phyloP scores from a whole-genome alignment of 768 basidiomycete genomes.

The Cantharellus anzutake region DNA sequence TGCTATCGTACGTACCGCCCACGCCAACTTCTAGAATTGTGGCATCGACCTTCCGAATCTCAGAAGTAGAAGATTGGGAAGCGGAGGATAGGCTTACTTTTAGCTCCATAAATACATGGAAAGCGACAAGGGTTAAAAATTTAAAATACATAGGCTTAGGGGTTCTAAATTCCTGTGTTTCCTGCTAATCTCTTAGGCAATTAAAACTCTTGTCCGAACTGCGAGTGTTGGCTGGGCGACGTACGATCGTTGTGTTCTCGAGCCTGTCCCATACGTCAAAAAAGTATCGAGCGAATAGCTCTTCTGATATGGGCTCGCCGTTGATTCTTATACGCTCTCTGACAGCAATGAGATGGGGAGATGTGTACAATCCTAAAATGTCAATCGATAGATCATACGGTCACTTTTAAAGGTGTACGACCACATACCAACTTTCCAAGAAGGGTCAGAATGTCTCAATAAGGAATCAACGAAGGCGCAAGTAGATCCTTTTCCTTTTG shows the following conservation, averaged over 20 bases:
- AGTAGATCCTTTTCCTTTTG: slow-evolving; percentile 96
- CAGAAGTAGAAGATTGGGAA: background rate
- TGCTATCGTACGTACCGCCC: slow-evolving; percentile 86
- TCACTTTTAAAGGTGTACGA: background rate
- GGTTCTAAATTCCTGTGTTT: slow-evolving; percentile 37
- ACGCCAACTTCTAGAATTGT: slow-evolving; percentile 94
- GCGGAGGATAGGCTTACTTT: slow-evolving; percentile 23
- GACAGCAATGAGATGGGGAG: slow-evolving; percentile 89
- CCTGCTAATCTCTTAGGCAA: slow-evolving; percentile 6
- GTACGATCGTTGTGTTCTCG: slow-evolving; percentile 39
- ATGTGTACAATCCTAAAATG: slow-evolving; percentile 72
- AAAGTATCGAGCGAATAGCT: slow-evolving; percentile 76
- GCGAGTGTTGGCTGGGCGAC: slow-evolving; percentile 8
- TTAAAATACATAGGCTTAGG: slow-evolving; percentile 72
- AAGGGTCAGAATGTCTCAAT: slow-evolving; percentile 50
- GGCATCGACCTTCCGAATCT: slow-evolving; percentile 40
- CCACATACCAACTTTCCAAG: slow-evolving; percentile 61
- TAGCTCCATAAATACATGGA: slow-evolving; percentile 65
- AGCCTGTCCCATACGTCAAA: slow-evolving; percentile 91
- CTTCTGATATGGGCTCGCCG: slow-evolving; percentile 74
- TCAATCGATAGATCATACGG: background rate
- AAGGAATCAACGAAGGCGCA: slow-evolving; percentile 85
- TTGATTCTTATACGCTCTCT: slow-evolving; percentile 91
- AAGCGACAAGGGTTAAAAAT: slow-evolving; percentile 81
- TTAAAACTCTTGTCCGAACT: background rate